Evolutionary conservation across 2,329 filamentous ascomycete genomes (phyloP).

Genomic region (Epichloe sp.): DNA sequence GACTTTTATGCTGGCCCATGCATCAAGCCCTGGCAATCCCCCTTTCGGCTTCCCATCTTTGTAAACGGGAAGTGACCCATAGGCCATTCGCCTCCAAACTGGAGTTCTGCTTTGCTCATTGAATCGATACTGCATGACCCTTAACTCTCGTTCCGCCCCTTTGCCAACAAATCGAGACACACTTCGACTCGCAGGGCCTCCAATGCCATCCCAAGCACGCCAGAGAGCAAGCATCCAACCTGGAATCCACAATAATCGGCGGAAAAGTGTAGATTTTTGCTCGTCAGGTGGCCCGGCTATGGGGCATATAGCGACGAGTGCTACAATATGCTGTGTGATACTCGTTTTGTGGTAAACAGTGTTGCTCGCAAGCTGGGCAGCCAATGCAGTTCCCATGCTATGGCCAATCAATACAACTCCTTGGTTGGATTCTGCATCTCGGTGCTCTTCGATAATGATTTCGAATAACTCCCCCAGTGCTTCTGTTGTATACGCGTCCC

Average conservation of each 20-base stretch:
- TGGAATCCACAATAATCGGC: slow-evolving; percentile 54
- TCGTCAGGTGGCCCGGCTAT: slow-evolving; percentile 49
- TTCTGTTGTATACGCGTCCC: slow-evolving; percentile 68
- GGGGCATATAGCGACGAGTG: slow-evolving; percentile 73
- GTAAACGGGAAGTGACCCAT: slow-evolving; percentile 53
- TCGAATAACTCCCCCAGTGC: slow-evolving; percentile 65
- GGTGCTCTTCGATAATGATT: slow-evolving; percentile 59
- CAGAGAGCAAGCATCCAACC: slow-evolving; percentile 61
- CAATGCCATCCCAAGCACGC: slow-evolving; percentile 64
- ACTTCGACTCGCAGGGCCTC: slow-evolving; percentile 64
- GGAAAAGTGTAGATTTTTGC: slow-evolving; percentile 28
- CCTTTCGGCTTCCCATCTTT: slow-evolving; percentile 37
- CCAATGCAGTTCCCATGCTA: slow-evolving; percentile 76
- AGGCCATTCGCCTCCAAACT: slow-evolving; percentile 72
- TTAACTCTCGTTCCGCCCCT: slow-evolving; percentile 51
- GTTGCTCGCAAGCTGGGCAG: slow-evolving; percentile 50
- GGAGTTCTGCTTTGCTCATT: slow-evolving; percentile 75
- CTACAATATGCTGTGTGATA: slow-evolving; percentile 54
- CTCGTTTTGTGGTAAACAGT: slow-evolving; percentile 30
- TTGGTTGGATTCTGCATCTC: slow-evolving; percentile 51
- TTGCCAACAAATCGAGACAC: slow-evolving; percentile 65
- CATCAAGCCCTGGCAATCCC: slow-evolving; percentile 56
- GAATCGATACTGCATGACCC: slow-evolving; percentile 55
- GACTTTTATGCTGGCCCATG: slow-evolving; percentile 59
- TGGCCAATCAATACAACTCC: slow-evolving; percentile 73